Base-by-base conservation (phyloP, 768 basidiomycete genomes). In the Lentinula edodes region DNA sequence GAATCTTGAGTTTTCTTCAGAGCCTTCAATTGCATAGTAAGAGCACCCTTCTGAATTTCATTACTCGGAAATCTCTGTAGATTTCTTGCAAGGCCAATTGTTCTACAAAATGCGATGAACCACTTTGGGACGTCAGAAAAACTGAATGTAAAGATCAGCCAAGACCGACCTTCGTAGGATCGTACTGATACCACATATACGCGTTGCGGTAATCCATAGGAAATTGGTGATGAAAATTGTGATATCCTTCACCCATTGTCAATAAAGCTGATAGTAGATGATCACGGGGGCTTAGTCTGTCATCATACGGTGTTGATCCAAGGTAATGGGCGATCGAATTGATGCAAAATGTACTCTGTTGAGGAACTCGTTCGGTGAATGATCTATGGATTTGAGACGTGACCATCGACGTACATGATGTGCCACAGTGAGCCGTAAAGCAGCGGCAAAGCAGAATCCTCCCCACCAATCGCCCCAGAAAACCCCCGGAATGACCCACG, bases 101-200 rank as follows among this genome's bases (percentile, higher is more conserved):
- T 63, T 20, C 78, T 80, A 66, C 86, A 88, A 43, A 77, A 64
- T 18, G 80, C 84, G 69, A 97, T 97, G 78, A 97, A 95, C 95
- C 94, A 95, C 75, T 96, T 95, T 3, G 94, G 95, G 3, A 93
- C 93, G 70, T 95, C 92, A 68, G 93, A 94, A 72, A 95, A 10
- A 56, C 20, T n/a, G 38, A 13, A 77, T 60, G 68, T 65, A 61
- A 70, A 75, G 12, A 5, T 20, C 9, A 5, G 12, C 86, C 4
- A 23, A 42, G 20, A 43, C 55, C 13, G 43, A 56, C 55, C 55
- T 56, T 56, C 53, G 86, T 87, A 3, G 86, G 87, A 69, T 87
- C 87, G 72, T 84, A 87, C 65, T 83, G 80, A 68, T 88, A 90
- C 88, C 88, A 90, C 18, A 79, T 72, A 65, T 83, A 84, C 5